A percentile compares a stretch with the other conserved stretches of the same genome.
These are phyloP conservation scores for Hypoxylon subgilvum DNA, from an alignment of 495 filamentous ascomycete species.

Conservation along the genomic window DNA sequence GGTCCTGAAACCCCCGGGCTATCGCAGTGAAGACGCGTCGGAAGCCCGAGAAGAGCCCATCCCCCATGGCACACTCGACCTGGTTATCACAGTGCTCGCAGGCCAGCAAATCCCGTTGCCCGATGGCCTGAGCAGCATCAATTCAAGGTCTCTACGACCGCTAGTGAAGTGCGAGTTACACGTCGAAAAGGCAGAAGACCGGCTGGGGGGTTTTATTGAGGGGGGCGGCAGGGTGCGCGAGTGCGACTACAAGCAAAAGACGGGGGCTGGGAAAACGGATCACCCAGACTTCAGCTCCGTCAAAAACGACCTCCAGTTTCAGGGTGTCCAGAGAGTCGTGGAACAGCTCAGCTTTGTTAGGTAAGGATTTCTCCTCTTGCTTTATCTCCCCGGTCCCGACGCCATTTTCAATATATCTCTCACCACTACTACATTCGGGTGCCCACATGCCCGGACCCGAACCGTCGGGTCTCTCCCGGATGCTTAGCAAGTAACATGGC, in stretches of 20 bases:
- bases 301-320: constrained; percentile 45
- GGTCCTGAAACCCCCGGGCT: constrained; percentile 79
- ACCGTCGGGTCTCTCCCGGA: constrained; percentile 15
- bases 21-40: constrained; percentile 35
- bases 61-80: constrained; percentile 43
- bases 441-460: constrained; percentile 23
- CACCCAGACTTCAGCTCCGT: constrained; percentile 49
- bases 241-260: constrained; percentile 44
- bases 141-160: constrained; percentile 43
- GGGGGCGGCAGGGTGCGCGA: constrained; percentile 19
- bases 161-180: constrained; percentile 79
- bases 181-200: constrained; percentile 63
- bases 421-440: constrained; percentile 12
- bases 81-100: constrained; percentile 53
- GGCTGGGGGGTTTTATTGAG: constrained; percentile 16
- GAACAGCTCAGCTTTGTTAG: constrained; percentile 57
- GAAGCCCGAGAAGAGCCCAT: constrained; percentile 3
- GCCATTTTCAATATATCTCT: constrained; percentile 3
- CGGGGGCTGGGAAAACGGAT: constrained; percentile 42
- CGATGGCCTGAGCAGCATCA: constrained; percentile 38
- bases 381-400: neutral
- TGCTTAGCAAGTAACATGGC: neutral
- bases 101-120: constrained; percentile 52
- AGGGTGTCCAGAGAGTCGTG: constrained; percentile 46
- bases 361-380: constrained; percentile 41